Evolutionary conservation across 306 rosid genomes (phyloP).

Genomic region (Vigna reflexopilosa): DNA sequence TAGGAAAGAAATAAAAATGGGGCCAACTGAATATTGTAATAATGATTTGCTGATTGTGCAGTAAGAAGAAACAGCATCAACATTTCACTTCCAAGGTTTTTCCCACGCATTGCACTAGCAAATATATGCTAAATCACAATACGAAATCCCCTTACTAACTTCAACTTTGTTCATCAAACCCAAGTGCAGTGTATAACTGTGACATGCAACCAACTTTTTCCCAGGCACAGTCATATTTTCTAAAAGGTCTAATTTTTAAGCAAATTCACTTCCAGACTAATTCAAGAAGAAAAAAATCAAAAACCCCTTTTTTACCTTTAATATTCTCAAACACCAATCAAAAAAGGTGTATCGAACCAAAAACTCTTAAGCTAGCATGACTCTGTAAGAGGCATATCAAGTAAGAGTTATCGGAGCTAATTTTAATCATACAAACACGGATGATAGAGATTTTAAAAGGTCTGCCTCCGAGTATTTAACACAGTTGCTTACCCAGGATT

Average conservation of each 20-base stretch:
- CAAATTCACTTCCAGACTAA: background rate
- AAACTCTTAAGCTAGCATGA: background rate
- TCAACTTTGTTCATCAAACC: constrained; percentile 6
- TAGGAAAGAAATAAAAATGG: background rate
- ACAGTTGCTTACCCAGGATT: background rate
- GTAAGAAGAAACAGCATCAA: background rate
- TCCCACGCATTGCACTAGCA: background rate
- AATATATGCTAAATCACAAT: background rate
- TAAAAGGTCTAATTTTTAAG: background rate
- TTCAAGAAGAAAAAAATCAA: background rate
- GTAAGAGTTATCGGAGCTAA: background rate
- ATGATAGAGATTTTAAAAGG: background rate
- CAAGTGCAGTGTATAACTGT: background rate
- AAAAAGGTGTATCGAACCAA: background rate
- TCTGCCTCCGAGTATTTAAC: background rate
- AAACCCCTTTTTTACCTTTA: background rate
- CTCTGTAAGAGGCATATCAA: background rate
- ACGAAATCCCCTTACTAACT: background rate
- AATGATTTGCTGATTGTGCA: background rate
- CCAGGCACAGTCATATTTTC: background rate
- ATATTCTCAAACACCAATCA: background rate
- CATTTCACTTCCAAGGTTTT: constrained; percentile 10
- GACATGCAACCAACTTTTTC: constrained; percentile 20
- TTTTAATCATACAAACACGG: background rate
- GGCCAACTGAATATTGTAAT: background rate